Percentiles rank a stretch among this genome's conserved stretches.
Evolutionary conservation across 2,329 filamentous ascomycete species (phyloP).

Genomic region (Aspergillus versicolor): DNA sequence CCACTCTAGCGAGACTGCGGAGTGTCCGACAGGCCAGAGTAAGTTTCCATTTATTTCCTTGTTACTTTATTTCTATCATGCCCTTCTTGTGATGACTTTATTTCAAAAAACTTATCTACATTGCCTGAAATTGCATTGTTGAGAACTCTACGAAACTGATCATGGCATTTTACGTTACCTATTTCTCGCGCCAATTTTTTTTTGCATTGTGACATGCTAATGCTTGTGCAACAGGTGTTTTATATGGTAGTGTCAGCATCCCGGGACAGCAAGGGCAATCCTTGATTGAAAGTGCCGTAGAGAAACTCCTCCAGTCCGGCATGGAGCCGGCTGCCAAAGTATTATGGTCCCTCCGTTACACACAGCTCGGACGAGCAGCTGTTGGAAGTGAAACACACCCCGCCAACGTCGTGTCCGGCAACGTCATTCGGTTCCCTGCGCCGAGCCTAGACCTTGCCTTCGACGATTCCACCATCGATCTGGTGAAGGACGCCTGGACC

Average conservation of each 20-base stretch:
- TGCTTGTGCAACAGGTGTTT: conserved; percentile 48
- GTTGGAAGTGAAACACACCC: conserved; percentile 13
- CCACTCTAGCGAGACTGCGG: conserved; percentile 88
- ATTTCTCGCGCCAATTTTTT: conserved; percentile 22
- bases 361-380: conserved; percentile 40
- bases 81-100: conserved; percentile 74
- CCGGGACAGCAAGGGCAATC: conserved; percentile 38
- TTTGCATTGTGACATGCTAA: conserved; percentile 35
- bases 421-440: conserved; percentile 58
- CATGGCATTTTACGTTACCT: conserved; percentile 39
- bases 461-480: conserved; percentile 66
- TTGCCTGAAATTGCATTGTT: conserved; percentile 95
- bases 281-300: conserved; percentile 39
- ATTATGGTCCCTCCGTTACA: conserved; percentile 56
- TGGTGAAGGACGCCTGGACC: conserved; percentile 71
- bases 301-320: conserved; percentile 41
- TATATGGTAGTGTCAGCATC: conserved; percentile 54
- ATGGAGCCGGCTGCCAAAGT: conserved; percentile 35
- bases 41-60: conserved; percentile 52
- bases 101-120: conserved; percentile 92
- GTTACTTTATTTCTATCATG: conserved; percentile 13
- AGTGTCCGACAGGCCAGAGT: conserved; percentile 89
- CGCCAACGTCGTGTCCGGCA: conserved; percentile 33
- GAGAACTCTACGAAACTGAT: conserved; percentile 80
- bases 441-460: conserved; percentile 68